phyloP scores from a whole-genome alignment of 2,329 filamentous ascomycete genomes.

The Ascochyta rabiei region DNA sequence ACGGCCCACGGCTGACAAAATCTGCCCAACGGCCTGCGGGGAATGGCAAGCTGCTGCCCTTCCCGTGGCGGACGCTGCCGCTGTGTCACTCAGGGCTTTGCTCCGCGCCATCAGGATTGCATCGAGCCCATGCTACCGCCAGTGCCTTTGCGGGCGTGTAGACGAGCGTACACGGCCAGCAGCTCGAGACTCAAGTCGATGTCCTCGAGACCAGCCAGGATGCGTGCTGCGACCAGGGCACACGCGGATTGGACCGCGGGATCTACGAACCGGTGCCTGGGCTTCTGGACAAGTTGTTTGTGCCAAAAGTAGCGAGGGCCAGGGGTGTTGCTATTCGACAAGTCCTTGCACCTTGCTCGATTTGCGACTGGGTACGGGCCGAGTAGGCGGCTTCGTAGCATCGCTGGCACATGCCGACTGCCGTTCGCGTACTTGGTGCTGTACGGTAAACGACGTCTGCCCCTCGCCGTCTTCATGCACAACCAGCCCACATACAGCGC shows the following conservation, averaged over 20 bases:
- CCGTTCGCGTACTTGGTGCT: slow-evolving; percentile 5
- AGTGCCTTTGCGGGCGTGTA: not conserved
- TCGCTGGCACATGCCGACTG: slow-evolving; percentile 19
- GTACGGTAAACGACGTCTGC: not conserved
- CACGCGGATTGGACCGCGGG: slow-evolving; percentile 44
- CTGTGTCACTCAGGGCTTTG: slow-evolving; percentile 18
- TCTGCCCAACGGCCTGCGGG: slow-evolving; percentile 29
- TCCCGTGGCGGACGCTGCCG: slow-evolving; percentile 29
- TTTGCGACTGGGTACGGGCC: slow-evolving; percentile 47
- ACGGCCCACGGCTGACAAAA: slow-evolving; percentile 22
- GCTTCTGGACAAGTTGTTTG: slow-evolving; percentile 44
- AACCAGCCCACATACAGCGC: slow-evolving; percentile 5
- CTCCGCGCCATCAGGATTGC: slow-evolving; percentile 4
- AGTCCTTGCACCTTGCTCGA: slow-evolving; percentile 34
- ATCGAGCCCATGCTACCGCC: slow-evolving; percentile 2
- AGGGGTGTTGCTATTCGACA: slow-evolving; percentile 22
- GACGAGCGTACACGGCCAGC: slow-evolving; percentile 1
- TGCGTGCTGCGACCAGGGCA: slow-evolving; percentile 17
- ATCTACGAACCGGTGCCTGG: slow-evolving; percentile 48
- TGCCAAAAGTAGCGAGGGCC: slow-evolving; percentile 41
- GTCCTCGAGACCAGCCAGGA: slow-evolving; percentile 16
- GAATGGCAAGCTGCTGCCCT: slow-evolving; percentile 21
- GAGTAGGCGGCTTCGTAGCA: slow-evolving; percentile 36
- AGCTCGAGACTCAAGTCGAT: slow-evolving; percentile 2
- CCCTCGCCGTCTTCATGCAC: not conserved